These are phyloP conservation scores for Teratosphaeria gauchensis DNA, from an alignment of 2,329 filamentous ascomycete species.

Conservation along the genomic window DNA sequence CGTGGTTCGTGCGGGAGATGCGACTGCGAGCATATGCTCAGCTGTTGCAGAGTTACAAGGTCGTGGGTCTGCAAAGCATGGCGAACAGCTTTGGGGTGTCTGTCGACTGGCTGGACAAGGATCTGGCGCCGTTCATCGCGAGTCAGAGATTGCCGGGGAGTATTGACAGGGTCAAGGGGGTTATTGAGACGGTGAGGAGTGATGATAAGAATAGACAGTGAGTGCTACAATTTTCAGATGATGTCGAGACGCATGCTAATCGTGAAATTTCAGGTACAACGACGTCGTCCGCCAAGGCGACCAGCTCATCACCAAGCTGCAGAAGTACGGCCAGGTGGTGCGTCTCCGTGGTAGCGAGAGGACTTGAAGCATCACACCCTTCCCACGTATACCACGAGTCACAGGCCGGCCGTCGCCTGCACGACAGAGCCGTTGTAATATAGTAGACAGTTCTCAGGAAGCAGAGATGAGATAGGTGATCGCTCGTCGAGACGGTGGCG, in stretches of 20 bases:
- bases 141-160: conserved; percentile 90
- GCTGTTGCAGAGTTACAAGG: conserved; percentile 90
- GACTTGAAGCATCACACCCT: conserved; percentile 41
- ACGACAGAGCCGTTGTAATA: too few relatives aligned
- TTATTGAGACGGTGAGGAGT: conserved; percentile 95
- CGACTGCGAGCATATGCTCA: conserved; percentile 92
- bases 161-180: conserved; percentile 90
- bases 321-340: conserved; percentile 97
- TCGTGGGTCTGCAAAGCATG: conserved; percentile 96
- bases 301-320: conserved; percentile 94
- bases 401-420: too few relatives aligned
- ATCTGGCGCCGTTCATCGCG: conserved; percentile 94
- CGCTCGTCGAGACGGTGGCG: too few relatives aligned
- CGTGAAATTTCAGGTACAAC: conserved; percentile 53
- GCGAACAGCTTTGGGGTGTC: conserved; percentile 93
- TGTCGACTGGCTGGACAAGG: conserved; percentile 89
- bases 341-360: conserved; percentile 89
- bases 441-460: too few relatives aligned
- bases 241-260: neutral
- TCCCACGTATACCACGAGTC: too few relatives aligned
- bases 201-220: conserved; percentile 98
- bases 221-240: conserved; percentile 9
- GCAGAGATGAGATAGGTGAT: too few relatives aligned
- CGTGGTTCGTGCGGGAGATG: conserved; percentile 99
- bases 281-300: conserved; percentile 97